Conservation (phyloP, 805 yeast genomes). For the Candida sanyiensis region DNA sequence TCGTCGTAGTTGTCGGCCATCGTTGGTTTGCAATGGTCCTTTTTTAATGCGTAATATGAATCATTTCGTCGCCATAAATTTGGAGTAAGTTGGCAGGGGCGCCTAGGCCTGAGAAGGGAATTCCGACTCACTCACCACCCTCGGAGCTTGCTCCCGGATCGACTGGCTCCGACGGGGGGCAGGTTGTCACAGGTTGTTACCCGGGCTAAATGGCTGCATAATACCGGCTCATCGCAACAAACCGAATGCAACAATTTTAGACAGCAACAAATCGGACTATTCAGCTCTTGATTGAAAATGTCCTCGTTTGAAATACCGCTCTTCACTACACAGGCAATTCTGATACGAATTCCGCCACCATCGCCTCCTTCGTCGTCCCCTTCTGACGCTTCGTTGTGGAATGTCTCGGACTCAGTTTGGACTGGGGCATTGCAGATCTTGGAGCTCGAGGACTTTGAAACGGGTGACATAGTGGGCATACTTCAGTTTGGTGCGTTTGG, state of each 20-base stretch:
- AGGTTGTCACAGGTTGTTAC: too few species aligned
- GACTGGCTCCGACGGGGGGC: too few species aligned
- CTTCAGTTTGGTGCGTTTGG: constrained; percentile 29
- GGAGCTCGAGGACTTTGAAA: constrained; percentile 21
- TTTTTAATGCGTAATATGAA: too few species aligned
- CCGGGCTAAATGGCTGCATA: too few species aligned
- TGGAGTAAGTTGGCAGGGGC: too few species aligned
- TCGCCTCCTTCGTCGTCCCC: not conserved
- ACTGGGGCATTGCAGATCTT: constrained; percentile 28
- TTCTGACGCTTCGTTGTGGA: constrained; percentile 2
- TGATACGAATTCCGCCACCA: constrained; percentile 15
- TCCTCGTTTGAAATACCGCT: constrained; percentile 2
- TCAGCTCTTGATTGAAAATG: not conserved
- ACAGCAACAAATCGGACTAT: not conserved
- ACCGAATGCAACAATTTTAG: not conserved
- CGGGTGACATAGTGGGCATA: constrained; percentile 6
- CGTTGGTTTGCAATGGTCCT: not conserved
- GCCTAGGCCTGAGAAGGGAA: too few species aligned
- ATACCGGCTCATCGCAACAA: not conserved
- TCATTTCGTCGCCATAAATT: too few species aligned
- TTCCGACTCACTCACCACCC: too few species aligned
- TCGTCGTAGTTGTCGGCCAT: constrained; percentile 17
- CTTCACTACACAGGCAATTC: not conserved
- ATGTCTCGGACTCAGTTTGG: constrained; percentile 29
- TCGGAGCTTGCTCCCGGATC: too few species aligned